A percentile compares a stretch with the other conserved stretches of the same genome.
Conservation (phyloP, 306 rosid genomes). For the Castanea mollissima region DNA sequence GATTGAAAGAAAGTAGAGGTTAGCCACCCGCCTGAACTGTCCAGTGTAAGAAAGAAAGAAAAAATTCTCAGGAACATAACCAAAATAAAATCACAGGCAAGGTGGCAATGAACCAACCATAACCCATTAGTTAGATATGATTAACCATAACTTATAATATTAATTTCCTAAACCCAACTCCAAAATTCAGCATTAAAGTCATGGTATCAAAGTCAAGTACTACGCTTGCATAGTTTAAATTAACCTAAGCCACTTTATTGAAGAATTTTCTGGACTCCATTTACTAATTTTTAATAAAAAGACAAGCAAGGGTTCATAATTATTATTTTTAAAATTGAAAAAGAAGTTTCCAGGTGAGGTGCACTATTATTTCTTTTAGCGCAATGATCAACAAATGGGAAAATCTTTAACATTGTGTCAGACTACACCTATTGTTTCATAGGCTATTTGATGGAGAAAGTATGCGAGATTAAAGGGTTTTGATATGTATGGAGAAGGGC, state of each 20-base stretch:
- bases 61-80: slow-evolving; percentile 34
- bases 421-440: too few species aligned
- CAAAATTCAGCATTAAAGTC: neutral
- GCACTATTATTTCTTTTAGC: too few species aligned
- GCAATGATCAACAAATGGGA: too few species aligned
- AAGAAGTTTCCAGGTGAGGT: too few species aligned
- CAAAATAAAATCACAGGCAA: slow-evolving; percentile 18
- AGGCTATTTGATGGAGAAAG: too few species aligned
- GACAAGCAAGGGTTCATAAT: too few species aligned
- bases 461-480: too few species aligned
- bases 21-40: slow-evolving; percentile 99
- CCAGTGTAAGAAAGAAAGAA: slow-evolving; percentile 38
- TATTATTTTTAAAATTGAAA: too few species aligned
- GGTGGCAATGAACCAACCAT: slow-evolving; percentile 14
- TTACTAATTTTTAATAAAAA: neutral
- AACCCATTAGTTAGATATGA: slow-evolving; percentile 4
- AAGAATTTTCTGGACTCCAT: neutral
- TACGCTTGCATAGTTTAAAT: neutral
- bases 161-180: neutral
- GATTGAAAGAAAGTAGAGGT: slow-evolving; percentile 90
- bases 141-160: slow-evolving; percentile 7
- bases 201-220: neutral
- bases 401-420: too few species aligned
- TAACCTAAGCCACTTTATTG: neutral
- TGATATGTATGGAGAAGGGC: too few species aligned